Conservation (phyloP, 176 grass and related monocot genomes). For the Puccinellia tenuiflora region DNA sequence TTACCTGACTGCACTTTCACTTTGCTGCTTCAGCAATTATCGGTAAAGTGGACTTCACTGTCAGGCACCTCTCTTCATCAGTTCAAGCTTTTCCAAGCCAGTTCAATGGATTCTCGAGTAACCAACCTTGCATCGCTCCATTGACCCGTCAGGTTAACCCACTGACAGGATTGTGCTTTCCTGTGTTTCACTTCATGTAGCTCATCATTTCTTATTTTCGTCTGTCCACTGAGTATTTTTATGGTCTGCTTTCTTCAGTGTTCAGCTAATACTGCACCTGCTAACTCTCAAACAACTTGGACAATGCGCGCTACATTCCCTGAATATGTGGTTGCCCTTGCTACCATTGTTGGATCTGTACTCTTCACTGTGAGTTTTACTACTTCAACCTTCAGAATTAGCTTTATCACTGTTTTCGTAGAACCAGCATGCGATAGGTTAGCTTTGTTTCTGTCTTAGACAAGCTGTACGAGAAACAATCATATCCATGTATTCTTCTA, state of each 20-base stretch:
- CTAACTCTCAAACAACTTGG: slow-evolving; percentile 83
- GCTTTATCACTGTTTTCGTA: background rate
- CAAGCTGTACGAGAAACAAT: background rate
- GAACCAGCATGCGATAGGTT: background rate
- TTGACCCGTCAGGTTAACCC: slow-evolving; percentile 38
- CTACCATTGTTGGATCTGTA: slow-evolving; percentile 96
- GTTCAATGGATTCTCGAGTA: slow-evolving; percentile 58
- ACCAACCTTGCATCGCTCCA: slow-evolving; percentile 68
- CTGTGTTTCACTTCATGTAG: background rate
- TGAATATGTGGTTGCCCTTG: slow-evolving; percentile 96
- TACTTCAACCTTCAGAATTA: slow-evolving; percentile 8
- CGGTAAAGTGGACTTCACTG: slow-evolving; percentile 98
- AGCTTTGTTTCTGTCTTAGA: background rate
- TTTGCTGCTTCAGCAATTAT: slow-evolving; percentile 56
- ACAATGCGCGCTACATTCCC: slow-evolving; percentile 91
- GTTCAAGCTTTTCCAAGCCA: slow-evolving; percentile 54
- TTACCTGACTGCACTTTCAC: slow-evolving; percentile 5
- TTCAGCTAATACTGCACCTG: slow-evolving; percentile 59
- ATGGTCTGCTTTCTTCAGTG: slow-evolving; percentile 45
- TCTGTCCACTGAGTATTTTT: slow-evolving; percentile 12
- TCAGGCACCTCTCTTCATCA: slow-evolving; percentile 87
- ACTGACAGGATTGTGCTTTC: background rate
- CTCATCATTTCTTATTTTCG: background rate
- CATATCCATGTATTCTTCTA: background rate
- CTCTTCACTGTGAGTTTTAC: slow-evolving; percentile 72